Percentiles rank a stretch among this genome's conserved stretches.
phyloP scores from a whole-genome alignment of 2,329 filamentous ascomycete genomes.

The Periconia macrospinosa region DNA sequence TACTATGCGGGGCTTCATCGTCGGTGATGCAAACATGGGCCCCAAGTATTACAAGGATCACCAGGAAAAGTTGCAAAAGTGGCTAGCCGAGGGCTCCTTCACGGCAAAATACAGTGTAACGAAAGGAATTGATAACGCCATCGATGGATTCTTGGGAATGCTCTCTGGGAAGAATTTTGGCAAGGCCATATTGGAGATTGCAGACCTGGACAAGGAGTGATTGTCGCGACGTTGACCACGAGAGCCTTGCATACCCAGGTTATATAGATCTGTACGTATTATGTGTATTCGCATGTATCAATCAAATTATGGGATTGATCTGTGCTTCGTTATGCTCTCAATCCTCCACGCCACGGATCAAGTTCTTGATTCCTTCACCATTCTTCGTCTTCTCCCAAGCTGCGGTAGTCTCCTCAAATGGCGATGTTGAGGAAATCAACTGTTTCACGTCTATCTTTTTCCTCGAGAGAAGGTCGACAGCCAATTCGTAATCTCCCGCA shows the following conservation, averaged over 20 bases:
- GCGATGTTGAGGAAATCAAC: slow-evolving; percentile 31
- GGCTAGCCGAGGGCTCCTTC: slow-evolving; percentile 75
- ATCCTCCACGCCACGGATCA: slow-evolving; percentile 31
- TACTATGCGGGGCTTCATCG: slow-evolving; percentile 76
- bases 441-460: slow-evolving; percentile 26
- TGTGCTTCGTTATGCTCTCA: background rate
- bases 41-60: slow-evolving; percentile 70
- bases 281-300: no score
- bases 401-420: slow-evolving; percentile 30
- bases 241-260: background rate
- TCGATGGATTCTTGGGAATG: slow-evolving; percentile 74
- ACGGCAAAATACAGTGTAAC: slow-evolving; percentile 70
- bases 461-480: slow-evolving; percentile 25
- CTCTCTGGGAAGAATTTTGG: slow-evolving; percentile 81
- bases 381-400: slow-evolving; percentile 37
- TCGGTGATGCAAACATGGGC: slow-evolving; percentile 66
- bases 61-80: slow-evolving; percentile 73
- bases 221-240: background rate
- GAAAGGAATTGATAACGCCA: slow-evolving; percentile 75
- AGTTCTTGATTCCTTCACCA: slow-evolving; percentile 38
- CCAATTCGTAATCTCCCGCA: slow-evolving; percentile 36
- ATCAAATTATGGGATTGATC: background rate
- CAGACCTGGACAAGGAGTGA: slow-evolving; percentile 37
- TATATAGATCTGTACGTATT: no score
- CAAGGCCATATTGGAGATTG: slow-evolving; percentile 77